These are phyloP conservation scores for Pseudotsuga menziesii DNA, from an alignment of 75 land plant genomes.

Conservation along the genomic window DNA sequence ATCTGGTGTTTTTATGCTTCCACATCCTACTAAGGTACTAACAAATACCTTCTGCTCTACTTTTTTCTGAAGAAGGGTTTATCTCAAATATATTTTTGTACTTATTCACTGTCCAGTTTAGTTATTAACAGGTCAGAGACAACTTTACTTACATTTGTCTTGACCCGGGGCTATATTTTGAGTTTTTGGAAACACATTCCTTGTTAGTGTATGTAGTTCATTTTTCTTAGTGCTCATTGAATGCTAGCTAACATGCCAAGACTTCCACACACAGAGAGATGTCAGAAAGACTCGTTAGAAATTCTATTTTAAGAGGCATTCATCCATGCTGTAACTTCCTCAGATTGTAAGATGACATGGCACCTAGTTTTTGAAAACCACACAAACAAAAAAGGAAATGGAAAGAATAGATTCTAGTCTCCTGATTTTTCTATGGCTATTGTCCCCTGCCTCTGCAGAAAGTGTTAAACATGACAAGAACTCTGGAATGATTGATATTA, in stretches of 20 bases:
- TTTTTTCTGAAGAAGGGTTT: not conserved
- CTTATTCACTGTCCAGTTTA: not conserved
- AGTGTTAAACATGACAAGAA: no score
- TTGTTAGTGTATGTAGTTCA: not conserved
- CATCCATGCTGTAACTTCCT: not conserved
- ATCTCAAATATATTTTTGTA: not conserved
- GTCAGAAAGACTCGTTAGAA: not conserved
- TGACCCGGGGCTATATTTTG: not conserved
- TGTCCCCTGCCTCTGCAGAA: no score
- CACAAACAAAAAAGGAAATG: not conserved
- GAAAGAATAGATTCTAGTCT: not conserved
- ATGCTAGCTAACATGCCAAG: not conserved
- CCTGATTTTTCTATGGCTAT: not conserved
- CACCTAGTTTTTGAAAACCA: not conserved
- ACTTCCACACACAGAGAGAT: not conserved
- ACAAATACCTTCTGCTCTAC: not conserved
- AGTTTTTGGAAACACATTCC: not conserved
- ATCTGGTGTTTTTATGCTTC: slow-evolving; percentile 62
- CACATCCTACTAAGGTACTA: slow-evolving; percentile 74
- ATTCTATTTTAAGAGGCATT: not conserved
- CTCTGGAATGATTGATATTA: no score
- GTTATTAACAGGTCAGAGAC: not conserved
- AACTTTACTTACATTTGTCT: not conserved
- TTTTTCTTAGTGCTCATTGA: not conserved
- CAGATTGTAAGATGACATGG: not conserved